phyloP scores from a whole-genome alignment of 2,329 filamentous ascomycete species.

The Trichoderma atrobrunneum region DNA sequence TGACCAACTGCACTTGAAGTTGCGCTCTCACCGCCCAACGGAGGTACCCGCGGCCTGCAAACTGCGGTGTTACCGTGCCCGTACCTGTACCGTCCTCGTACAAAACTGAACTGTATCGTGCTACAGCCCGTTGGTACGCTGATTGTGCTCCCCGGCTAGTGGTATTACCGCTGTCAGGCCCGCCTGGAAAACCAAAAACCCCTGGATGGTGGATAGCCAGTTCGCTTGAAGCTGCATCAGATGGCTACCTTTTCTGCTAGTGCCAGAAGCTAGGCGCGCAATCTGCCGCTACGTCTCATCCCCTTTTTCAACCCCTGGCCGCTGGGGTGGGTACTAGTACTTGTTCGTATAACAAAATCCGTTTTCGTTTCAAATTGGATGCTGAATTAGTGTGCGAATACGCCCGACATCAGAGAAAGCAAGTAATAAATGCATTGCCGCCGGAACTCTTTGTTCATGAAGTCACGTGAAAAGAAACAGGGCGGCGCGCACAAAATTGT shows the following conservation, averaged over 20 bases:
- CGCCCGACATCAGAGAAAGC: too few relatives aligned
- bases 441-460: too few relatives aligned
- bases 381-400: too few relatives aligned
- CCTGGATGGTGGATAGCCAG: conserved; percentile 3
- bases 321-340: background rate
- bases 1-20: background rate
- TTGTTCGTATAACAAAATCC: too few relatives aligned
- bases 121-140: background rate
- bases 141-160: background rate
- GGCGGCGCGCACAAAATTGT: too few relatives aligned
- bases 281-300: conserved; percentile 9
- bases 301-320: conserved; percentile 2
- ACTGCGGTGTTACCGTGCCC: background rate
- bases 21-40: conserved; percentile 3
- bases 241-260: background rate
- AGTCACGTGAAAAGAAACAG: too few relatives aligned
- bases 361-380: too few relatives aligned
- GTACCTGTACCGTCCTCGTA: background rate
- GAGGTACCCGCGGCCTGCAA: background rate
- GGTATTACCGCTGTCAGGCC: conserved; percentile 6
- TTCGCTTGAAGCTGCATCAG: background rate
- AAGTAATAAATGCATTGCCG: too few relatives aligned
- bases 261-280: background rate
- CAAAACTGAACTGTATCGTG: background rate
- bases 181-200: background rate